Conservation (phyloP, 2,329 filamentous ascomycete genomes). For the Alternaria solani region DNA sequence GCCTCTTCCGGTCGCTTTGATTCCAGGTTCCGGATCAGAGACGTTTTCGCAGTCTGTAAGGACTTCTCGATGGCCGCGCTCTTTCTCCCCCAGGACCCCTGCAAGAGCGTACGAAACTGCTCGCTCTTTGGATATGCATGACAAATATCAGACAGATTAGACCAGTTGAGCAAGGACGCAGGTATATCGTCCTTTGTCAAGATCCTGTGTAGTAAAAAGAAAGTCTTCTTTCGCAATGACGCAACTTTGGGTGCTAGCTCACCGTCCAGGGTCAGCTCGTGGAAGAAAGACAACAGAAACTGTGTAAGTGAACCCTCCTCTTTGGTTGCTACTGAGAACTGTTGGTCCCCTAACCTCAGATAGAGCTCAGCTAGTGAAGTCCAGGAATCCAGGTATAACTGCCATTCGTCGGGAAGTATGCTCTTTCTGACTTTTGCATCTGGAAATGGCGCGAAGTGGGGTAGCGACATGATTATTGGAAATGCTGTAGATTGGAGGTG, state of each 20-base stretch:
- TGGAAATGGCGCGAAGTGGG: slow-evolving; percentile 81
- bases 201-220: slow-evolving; percentile 69
- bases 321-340: slow-evolving; percentile 62
- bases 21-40: slow-evolving; percentile 70
- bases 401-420: slow-evolving; percentile 77
- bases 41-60: slow-evolving; percentile 67
- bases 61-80: slow-evolving; percentile 61
- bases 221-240: slow-evolving; percentile 68
- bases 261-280: slow-evolving; percentile 56
- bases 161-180: slow-evolving; percentile 66
- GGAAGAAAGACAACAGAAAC: slow-evolving; percentile 75
- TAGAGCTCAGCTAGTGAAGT: slow-evolving; percentile 71
- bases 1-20: slow-evolving; percentile 65
- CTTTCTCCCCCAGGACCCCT: slow-evolving; percentile 62
- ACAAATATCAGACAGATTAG: slow-evolving; percentile 73
- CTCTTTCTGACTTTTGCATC: slow-evolving; percentile 70
- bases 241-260: slow-evolving; percentile 50
- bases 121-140: slow-evolving; percentile 72
- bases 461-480: slow-evolving; percentile 59
- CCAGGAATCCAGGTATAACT: slow-evolving; percentile 80
- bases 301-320: slow-evolving; percentile 66
- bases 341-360: slow-evolving; percentile 64
- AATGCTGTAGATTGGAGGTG: neutral
- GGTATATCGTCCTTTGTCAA: slow-evolving; percentile 59
- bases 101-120: slow-evolving; percentile 59